phyloP scores from a whole-genome alignment of 2,329 filamentous ascomycete species.

The Fusarium heterosporum region DNA sequence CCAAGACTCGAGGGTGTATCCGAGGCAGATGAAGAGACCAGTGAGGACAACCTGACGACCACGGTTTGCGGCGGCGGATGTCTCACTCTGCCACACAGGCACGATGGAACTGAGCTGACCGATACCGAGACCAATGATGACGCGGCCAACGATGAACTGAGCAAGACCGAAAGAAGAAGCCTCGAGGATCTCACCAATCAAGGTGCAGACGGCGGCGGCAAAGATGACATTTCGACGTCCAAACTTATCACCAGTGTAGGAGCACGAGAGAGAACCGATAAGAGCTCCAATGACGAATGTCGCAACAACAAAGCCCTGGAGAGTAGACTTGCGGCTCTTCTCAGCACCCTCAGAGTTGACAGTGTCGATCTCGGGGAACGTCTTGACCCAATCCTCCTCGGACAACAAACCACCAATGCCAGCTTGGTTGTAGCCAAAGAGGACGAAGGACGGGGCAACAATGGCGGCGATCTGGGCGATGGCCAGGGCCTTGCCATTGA shows the following conservation, averaged over 20 bases:
- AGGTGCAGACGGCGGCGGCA: constrained; percentile 62
- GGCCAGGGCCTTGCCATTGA: constrained; percentile 52
- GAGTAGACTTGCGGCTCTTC: constrained; percentile 58
- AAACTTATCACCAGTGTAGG: constrained; percentile 66
- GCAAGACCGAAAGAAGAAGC: constrained; percentile 58
- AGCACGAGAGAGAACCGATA: constrained; percentile 58
- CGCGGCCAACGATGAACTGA: constrained; percentile 56
- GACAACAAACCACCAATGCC: constrained; percentile 78
- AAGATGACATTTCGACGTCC: constrained; percentile 68
- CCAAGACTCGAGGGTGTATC: constrained; percentile 58
- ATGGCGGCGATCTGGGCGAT: constrained; percentile 56
- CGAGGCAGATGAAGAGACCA: constrained; percentile 61
- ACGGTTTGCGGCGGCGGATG: constrained; percentile 62
- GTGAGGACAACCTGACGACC: constrained; percentile 61
- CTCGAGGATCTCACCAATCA: constrained; percentile 67
- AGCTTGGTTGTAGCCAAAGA: constrained; percentile 72
- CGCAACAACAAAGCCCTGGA: constrained; percentile 59
- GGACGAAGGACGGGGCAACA: constrained; percentile 58
- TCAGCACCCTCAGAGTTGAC: constrained; percentile 60
- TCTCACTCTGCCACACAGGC: constrained; percentile 67
- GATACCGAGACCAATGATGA: constrained; percentile 65
- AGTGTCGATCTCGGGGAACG: constrained; percentile 62
- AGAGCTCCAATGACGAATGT: constrained; percentile 69
- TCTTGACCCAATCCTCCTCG: constrained; percentile 66
- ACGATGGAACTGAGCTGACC: constrained; percentile 64